These are phyloP conservation scores for Parascedosporium putredinis DNA, from an alignment of 2,329 filamentous ascomycete genomes.

Conservation along the genomic window DNA sequence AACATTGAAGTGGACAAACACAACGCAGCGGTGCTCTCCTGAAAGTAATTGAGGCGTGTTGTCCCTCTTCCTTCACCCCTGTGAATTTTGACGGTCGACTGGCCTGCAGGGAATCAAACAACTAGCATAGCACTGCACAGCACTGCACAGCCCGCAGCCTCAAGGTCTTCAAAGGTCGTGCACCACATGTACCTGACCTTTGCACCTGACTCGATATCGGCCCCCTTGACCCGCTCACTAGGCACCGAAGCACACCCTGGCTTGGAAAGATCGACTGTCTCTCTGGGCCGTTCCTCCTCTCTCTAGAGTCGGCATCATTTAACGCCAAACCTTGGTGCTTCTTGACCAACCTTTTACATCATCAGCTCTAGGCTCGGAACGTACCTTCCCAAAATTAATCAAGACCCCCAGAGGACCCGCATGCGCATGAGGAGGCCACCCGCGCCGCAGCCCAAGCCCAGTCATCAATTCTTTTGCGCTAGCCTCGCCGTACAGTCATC, in stretches of 20 bases:
- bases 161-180: not conserved
- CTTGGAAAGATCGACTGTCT: no score
- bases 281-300: no score
- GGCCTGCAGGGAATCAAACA: no score
- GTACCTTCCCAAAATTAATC: no score
- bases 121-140: no score
- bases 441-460: not conserved
- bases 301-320: not conserved
- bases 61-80: not conserved
- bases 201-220: not conserved
- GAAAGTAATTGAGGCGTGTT: no score
- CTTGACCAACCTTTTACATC: not conserved
- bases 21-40: no score
- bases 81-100: no score
- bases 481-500: slow-evolving; percentile 2
- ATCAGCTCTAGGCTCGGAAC: no score
- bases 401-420: not conserved
- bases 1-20: no score
- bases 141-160: not conserved
- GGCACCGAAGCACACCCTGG: not conserved
- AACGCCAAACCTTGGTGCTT: not conserved
- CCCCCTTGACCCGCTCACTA: not conserved
- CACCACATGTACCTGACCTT: not conserved
- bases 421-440: not conserved
- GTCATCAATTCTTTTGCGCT: not conserved